Percentiles rank a stretch among this genome's conserved stretches.
Evolutionary conservation across 441 rosid genomes (phyloP).

Genomic region (Arabidopsis lyrata): DNA sequence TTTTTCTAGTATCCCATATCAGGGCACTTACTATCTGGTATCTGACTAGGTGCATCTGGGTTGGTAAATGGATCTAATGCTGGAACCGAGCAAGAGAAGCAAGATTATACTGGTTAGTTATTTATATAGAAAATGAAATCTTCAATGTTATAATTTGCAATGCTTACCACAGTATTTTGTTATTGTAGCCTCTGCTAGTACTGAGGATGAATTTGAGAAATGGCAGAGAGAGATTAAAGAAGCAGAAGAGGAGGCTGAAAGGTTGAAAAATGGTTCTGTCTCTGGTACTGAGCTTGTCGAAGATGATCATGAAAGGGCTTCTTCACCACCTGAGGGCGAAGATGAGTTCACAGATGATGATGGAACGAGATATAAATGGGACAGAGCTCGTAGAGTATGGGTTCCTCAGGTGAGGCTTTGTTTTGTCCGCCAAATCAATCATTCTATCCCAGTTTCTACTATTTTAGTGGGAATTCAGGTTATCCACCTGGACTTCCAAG

Average conservation of each 20-base stretch:
- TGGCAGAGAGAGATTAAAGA: slow-evolving; percentile 84
- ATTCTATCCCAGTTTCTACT: slow-evolving; percentile 2
- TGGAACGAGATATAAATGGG: slow-evolving; percentile 91
- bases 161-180: slow-evolving; percentile 42
- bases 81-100: slow-evolving; percentile 39
- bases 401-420: slow-evolving; percentile 77
- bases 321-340: slow-evolving; percentile 86
- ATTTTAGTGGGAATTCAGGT: background rate
- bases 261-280: slow-evolving; percentile 56
- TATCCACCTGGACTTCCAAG: slow-evolving; percentile 10
- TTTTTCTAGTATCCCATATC: background rate
- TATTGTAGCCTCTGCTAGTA: slow-evolving; percentile 56
- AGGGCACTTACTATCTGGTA: slow-evolving; percentile 25
- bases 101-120: slow-evolving; percentile 31
- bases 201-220: slow-evolving; percentile 81
- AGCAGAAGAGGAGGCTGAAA: slow-evolving; percentile 68
- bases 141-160: slow-evolving; percentile 3
- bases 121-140: slow-evolving; percentile 4
- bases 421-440: background rate
- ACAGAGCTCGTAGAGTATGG: slow-evolving; percentile 75
- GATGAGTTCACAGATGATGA: slow-evolving; percentile 96
- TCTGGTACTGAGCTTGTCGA: slow-evolving; percentile 45
- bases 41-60: slow-evolving; percentile 38
- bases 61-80: slow-evolving; percentile 42
- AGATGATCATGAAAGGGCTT: slow-evolving; percentile 51